Percentiles rank a stretch among this genome's conserved stretches.
phyloP scores from a whole-genome alignment of 768 basidiomycete genomes.

The Atractiella rhizophila region DNA sequence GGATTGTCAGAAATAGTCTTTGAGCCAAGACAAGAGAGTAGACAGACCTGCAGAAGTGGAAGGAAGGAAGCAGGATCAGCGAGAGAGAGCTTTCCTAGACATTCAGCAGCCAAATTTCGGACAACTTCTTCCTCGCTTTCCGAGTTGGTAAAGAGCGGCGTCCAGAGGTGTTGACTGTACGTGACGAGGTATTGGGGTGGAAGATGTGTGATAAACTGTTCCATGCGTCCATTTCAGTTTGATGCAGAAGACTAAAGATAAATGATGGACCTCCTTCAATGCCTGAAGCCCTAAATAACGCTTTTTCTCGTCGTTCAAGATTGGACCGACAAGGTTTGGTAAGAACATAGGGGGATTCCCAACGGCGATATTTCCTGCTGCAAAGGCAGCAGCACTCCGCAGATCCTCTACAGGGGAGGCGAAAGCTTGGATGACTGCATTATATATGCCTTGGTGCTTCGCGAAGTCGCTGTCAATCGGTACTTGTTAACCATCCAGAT shows the following conservation, averaged over 20 bases:
- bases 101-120: conserved; percentile 83
- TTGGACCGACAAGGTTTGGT: conserved; percentile 51
- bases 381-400: conserved; percentile 74
- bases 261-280: conserved; percentile 50
- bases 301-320: conserved; percentile 40
- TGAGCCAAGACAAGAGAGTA: neutral
- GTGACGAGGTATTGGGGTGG: conserved; percentile 57
- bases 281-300: conserved; percentile 70
- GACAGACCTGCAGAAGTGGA: conserved; percentile 61
- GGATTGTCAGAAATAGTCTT: neutral
- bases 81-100: conserved; percentile 79
- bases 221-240: no score
- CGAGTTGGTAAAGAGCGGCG: conserved; percentile 71
- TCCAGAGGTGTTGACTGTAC: conserved; percentile 74
- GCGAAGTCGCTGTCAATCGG: conserved; percentile 51
- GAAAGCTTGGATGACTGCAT: conserved; percentile 46
- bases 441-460: conserved; percentile 51
- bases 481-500: conserved; percentile 1
- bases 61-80: conserved; percentile 74
- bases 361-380: conserved; percentile 79
- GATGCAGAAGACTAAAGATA: no score
- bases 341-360: conserved; percentile 73
- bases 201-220: conserved; percentile 70
- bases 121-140: conserved; percentile 73
- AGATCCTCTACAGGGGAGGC: conserved; percentile 57